Evolutionary conservation across 768 basidiomycete genomes (phyloP), one percentile per base, ranked within the genome.

Genomic region (Boletus speciosus): DNA sequence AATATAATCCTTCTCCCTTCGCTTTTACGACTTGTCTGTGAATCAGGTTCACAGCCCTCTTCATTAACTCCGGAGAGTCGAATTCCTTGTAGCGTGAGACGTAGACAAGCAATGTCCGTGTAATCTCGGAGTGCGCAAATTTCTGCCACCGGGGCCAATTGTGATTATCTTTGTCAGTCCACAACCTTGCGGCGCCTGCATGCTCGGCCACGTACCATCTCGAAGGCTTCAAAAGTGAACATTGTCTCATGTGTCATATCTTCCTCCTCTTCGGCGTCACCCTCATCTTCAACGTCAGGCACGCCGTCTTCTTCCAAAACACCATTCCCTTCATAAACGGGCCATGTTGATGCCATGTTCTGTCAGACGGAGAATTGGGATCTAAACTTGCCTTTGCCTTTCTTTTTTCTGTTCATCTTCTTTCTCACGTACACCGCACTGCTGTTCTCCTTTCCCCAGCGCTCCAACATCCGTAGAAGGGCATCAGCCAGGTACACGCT

Each of bases 1-100:
- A 99, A 72, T 93, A 98, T 9, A 99, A 73, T 0, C 88, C 96
- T 67, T 98, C 97, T 1, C 93, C 92, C 68, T 97, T 94, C 15
- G 88, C 86, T 62, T 82, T 86, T 56, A 99, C 83, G 42, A 87
- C 94, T 59, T 96, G 92, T 14, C 97, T 83, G 67, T 98, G 92
- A 61, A 99, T 79, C 61, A 99, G 74, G 60, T 81, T 82, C 34
- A 98, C 93, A 37, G 93, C 87, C 44, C 94, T 82, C 68, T 90
- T 91, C 85, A 98, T 88, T 66, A 87, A 80, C 62, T 98, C 92
- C 0, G 88, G 73, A 29, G 69, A 65, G 54, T 72, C 71, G 69
- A 95, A 93, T 49, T 94, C 90, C 65, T 82, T 85, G 76, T 91
- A 96, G 16, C 91, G 82, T 43, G 83, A 77, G 34, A 98, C 79